phyloP scores from a whole-genome alignment of 345 rosid species.

The Corchorus capsularis region DNA sequence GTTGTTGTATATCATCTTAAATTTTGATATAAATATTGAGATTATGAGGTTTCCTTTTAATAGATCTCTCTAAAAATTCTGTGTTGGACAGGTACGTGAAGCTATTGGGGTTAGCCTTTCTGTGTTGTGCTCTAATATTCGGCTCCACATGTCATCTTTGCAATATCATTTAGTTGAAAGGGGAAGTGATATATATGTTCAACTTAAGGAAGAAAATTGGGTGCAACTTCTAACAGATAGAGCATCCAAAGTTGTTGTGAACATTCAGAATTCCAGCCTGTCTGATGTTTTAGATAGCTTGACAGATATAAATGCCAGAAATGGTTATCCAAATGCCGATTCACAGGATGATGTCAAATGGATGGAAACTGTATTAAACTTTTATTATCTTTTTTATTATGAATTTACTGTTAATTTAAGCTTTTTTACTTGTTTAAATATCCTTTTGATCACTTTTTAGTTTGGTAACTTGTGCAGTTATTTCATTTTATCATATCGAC shows the following conservation, averaged over 20 bases:
- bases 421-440: conserved; percentile 10
- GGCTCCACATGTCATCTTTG: conserved; percentile 58
- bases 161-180: conserved; percentile 46
- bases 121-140: conserved; percentile 82
- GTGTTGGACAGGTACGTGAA: conserved; percentile 80
- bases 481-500: conserved; percentile 87
- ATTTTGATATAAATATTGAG: background rate
- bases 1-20: background rate
- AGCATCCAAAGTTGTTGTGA: conserved; percentile 73
- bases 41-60: background rate
- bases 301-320: conserved; percentile 42
- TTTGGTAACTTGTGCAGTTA: conserved; percentile 46
- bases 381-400: background rate
- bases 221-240: conserved; percentile 56
- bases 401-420: conserved; percentile 4
- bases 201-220: conserved; percentile 63
- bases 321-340: conserved; percentile 55
- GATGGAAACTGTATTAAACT: conserved; percentile 92
- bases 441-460: conserved; percentile 11
- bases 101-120: conserved; percentile 88
- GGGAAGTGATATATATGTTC: conserved; percentile 41
- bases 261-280: conserved; percentile 67
- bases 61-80: conserved; percentile 21
- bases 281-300: conserved; percentile 57
- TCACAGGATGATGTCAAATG: conserved; percentile 83